A percentile compares a stretch with the other conserved stretches of the same genome.
These are phyloP conservation scores for Neurospora hispaniola DNA, from an alignment of 495 filamentous ascomycete species.

Conservation along the genomic window DNA sequence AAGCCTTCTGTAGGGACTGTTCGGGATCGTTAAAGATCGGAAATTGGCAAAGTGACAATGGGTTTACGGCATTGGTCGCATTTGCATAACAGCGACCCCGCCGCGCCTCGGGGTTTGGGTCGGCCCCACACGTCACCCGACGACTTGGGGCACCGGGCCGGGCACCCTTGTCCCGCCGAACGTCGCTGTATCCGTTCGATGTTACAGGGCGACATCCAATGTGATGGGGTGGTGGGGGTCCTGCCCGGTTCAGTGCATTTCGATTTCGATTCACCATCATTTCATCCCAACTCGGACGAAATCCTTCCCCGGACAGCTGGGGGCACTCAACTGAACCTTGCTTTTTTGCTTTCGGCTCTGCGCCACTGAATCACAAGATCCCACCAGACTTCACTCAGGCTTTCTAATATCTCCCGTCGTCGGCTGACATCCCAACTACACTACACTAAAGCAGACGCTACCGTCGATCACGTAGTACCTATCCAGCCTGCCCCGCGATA, in stretches of 20 bases:
- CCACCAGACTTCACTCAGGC: neutral
- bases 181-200: neutral
- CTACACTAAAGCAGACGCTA: neutral
- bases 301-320: neutral
- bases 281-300: neutral
- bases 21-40: neutral
- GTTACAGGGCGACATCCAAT: neutral
- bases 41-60: neutral
- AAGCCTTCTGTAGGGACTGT: neutral
- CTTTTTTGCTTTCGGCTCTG: neutral
- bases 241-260: no score
- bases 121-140: neutral
- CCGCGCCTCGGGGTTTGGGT: neutral
- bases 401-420: neutral
- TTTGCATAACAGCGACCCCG: neutral
- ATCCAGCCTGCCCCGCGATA: neutral
- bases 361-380: neutral
- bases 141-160: neutral
- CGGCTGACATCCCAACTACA: neutral
- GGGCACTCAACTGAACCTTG: neutral
- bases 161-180: neutral
- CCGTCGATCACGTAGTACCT: neutral
- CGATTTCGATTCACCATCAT: neutral
- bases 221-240: neutral
- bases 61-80: neutral